A percentile compares a stretch with the other conserved stretches of the same genome.
phyloP scores from a whole-genome alignment of 805 yeast genomes.

The Cyberlindnera veronae region DNA sequence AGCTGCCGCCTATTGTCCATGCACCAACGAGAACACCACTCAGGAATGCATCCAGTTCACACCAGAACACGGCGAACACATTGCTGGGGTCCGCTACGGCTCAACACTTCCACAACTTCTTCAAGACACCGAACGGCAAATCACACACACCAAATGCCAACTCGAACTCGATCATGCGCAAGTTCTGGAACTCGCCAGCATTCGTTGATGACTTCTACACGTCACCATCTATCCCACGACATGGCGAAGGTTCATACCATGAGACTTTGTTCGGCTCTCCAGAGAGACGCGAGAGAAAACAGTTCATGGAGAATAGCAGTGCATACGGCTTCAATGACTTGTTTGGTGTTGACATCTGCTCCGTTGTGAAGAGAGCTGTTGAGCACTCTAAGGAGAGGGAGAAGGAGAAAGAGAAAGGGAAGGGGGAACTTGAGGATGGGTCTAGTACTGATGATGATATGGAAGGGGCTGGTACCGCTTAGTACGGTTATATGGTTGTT shows the following conservation, averaged over 20 bases:
- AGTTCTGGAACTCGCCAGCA: slow-evolving; percentile 63
- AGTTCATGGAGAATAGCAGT: slow-evolving; percentile 16
- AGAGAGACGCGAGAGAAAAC: slow-evolving; percentile 16
- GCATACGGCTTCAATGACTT: slow-evolving; percentile 35
- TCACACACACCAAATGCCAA: slow-evolving; percentile 27
- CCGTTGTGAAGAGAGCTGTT: slow-evolving; percentile 45
- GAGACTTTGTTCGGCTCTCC: slow-evolving; percentile 37
- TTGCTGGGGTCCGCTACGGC: slow-evolving; percentile 11
- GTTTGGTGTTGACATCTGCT: slow-evolving; percentile 55
- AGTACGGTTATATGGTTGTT: neutral
- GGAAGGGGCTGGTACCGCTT: slow-evolving; percentile 2
- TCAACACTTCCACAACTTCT: slow-evolving; percentile 19
- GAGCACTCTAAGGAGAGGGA: too few relatives aligned
- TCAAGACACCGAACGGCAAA: slow-evolving; percentile 30
- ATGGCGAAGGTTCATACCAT: slow-evolving; percentile 28
- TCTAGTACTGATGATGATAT: slow-evolving; percentile 16
- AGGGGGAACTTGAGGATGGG: slow-evolving; percentile 5
- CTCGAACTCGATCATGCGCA: slow-evolving; percentile 41
- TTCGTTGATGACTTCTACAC: slow-evolving; percentile 65
- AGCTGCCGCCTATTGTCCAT: neutral
- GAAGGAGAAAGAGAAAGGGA: slow-evolving; percentile 8
- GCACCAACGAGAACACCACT: slow-evolving; percentile 33
- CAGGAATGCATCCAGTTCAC: slow-evolving; percentile 16
- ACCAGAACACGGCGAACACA: slow-evolving; percentile 12
- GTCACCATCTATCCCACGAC: slow-evolving; percentile 38